These are phyloP conservation scores for Sugiyamaella americana DNA, from an alignment of 805 yeast species.

Conservation along the genomic window DNA sequence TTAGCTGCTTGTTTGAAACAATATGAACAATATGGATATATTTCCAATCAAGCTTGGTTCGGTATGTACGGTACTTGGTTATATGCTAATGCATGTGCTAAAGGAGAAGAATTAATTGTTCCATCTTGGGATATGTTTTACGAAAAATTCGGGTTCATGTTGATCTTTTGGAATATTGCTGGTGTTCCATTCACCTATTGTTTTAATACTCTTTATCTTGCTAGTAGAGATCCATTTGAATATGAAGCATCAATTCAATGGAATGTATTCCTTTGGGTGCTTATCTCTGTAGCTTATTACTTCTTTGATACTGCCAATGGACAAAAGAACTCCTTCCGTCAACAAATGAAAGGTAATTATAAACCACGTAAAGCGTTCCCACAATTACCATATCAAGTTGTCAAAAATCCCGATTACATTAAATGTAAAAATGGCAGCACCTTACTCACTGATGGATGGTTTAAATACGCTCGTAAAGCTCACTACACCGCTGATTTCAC, in stretches of 20 bases:
- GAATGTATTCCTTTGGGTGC: slow-evolving; percentile 49
- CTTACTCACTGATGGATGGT: slow-evolving; percentile 91
- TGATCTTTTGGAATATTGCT: slow-evolving; percentile 97
- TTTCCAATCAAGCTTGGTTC: slow-evolving; percentile 67
- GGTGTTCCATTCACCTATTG: slow-evolving; percentile 99
- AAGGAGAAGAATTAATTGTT: slow-evolving; percentile 95
- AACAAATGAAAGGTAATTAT: slow-evolving; percentile 67
- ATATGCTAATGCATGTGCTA: slow-evolving; percentile 94
- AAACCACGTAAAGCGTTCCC: slow-evolving; percentile 84
- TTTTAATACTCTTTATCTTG: slow-evolving; percentile 80
- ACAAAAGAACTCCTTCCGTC: slow-evolving; percentile 89
- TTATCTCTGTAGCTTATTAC: slow-evolving; percentile 69
- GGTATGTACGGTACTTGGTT: slow-evolving; percentile 83
- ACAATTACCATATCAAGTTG: slow-evolving; percentile 74
- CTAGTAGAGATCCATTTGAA: slow-evolving; percentile 76
- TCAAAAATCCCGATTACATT: slow-evolving; percentile 80
- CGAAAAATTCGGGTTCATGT: slow-evolving; percentile 99
- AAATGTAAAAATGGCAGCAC: slow-evolving; percentile 78
- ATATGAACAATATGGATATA: slow-evolving; percentile 71
- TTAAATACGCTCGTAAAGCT: slow-evolving; percentile 83
- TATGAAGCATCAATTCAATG: slow-evolving; percentile 66
- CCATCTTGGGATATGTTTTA: slow-evolving; percentile 99
- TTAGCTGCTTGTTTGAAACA: slow-evolving; percentile 73
- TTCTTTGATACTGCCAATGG: slow-evolving; percentile 93
- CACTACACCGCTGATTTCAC: slow-evolving; percentile 93